Evolutionary conservation across 1,284 basidiomycete species (phyloP).

Genomic region (Melampsora americana): DNA sequence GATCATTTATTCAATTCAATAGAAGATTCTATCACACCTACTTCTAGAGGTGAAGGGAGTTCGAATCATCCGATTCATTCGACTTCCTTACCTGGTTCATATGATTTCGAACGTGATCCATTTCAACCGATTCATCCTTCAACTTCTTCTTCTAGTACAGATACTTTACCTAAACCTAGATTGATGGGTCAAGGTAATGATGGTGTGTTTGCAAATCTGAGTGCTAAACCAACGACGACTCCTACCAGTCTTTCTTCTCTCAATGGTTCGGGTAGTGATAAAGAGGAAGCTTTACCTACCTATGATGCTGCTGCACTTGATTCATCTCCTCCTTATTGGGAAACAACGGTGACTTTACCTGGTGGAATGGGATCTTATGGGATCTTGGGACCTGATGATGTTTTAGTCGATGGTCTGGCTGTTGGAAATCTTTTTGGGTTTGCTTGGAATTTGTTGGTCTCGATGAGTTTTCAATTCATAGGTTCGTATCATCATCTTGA

Average conservation of each 20-base stretch:
- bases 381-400: constrained; percentile 57
- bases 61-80: not conserved
- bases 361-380: constrained; percentile 52
- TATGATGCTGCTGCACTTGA: constrained; percentile 86
- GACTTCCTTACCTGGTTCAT: not conserved
- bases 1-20: constrained; percentile 10
- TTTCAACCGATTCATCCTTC: not conserved
- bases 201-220: constrained; percentile 93
- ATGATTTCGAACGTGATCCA: constrained; percentile 38
- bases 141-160: not conserved
- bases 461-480: constrained; percentile 94
- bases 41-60: not conserved
- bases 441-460: constrained; percentile 74
- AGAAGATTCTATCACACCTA: not conserved
- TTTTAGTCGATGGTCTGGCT: constrained; percentile 61
- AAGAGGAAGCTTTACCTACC: constrained; percentile 77
- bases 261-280: constrained; percentile 61
- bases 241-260: constrained; percentile 50
- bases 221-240: constrained; percentile 72
- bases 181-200: constrained; percentile 75
- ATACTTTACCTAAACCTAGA: not conserved
- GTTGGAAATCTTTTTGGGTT: constrained; percentile 68
- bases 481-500: constrained; percentile 56
- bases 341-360: constrained; percentile 81
- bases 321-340: constrained; percentile 92